Evolutionary conservation across 768 basidiomycete species (phyloP), one percentile per base, ranked within the genome.

Genomic region (Chalciporus piperatus): DNA sequence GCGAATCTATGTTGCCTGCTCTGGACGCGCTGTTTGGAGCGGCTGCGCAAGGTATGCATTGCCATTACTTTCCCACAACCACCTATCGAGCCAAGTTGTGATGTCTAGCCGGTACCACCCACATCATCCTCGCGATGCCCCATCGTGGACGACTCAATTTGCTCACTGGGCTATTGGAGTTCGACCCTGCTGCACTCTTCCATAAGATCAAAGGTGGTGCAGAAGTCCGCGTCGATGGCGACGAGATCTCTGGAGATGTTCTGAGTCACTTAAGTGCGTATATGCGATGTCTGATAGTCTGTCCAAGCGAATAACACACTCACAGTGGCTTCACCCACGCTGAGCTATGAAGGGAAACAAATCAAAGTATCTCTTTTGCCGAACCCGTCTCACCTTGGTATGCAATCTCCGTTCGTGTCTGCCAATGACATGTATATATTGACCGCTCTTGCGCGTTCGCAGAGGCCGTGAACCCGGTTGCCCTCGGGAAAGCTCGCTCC

Each of bases 1-100:
- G 88, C 2, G 94, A 96, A 72, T 92, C 90, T 3, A 95, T 96
- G 93, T 70, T 97, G 22, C 88, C 92, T 4, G 93, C 92, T 1
- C 72, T 96, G 3, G 90, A 94, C 53, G 74, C 81, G 0, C 67
- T 97, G 16, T 91, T 97, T 59, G 71, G 76, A 0, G 74, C 79
- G 2, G 85, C 91, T 8, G 78, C 89, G 3, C 69, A 73, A 59
- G 79, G 85, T 84, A 45, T 19, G 60, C 63, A 4, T 41, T 47
- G 27, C 22, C n/a, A 12, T 32, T 7, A 22, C 4, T 20, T 20
- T 27, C 3, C 3, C 5, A 3, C 1, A 5, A 19, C 22, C 2
- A n/a, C 30, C 52, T n/a, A 53, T 41, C 16, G 2, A 27, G 9
- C 4, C 17, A 11, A 30, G 32, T 1, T n/a, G 57, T 50, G 55